Evolutionary conservation across 257 asterid species (phyloP), one percentile per base, ranked within the genome.

Genomic region (Leptodermis oblonga): DNA sequence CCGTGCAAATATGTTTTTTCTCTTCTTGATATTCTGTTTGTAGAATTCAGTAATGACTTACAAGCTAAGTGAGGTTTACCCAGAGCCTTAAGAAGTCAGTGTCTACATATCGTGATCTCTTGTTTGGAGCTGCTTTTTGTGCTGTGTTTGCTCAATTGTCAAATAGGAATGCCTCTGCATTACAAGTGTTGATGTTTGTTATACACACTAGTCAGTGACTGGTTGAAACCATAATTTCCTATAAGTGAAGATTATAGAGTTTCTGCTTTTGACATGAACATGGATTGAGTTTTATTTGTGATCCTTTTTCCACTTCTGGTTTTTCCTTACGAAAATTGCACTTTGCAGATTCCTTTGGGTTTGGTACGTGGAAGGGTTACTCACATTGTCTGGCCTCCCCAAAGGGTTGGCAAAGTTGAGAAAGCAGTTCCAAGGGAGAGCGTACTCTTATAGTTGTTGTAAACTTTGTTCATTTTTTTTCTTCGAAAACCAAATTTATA

Each of bases 341-440:
- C 26, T 42, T 13, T 70, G 70, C 94, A 90, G 99, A 85, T 94
- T 73, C 97, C 97, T 65, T 79, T 87, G 11, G 97, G 99, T 69
- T 83, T 94, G 86, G 76, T 94, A 56, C 81, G 96, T 39, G 97
- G 97, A 46, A 87, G 97, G 42, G 85, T 85, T 23, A 89, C 96
- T 4, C 95, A 87, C 67, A 77, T 88, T 53, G 77, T 89, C 26
- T 91, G 99, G 97, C 97, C 97, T 42, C 97, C 97, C 55, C 88
- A 86, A 62, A 78, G 97, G 74, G 23, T 87, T 15, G 95, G 97
- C 60, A 79, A 72, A 81, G 83, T 90, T 70, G 76, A 77, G 71
- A 51, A 86, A 52, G 74, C 67, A 42, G 60, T 65, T 60, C 68
- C 76, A 67, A 72, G 54, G 15, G 77, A 75, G 60, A 62, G 63